A percentile compares a stretch with the other conserved stretches of the same genome.
phyloP scores from a whole-genome alignment of 441 rosid species.

The Aquilaria agallochum region DNA sequence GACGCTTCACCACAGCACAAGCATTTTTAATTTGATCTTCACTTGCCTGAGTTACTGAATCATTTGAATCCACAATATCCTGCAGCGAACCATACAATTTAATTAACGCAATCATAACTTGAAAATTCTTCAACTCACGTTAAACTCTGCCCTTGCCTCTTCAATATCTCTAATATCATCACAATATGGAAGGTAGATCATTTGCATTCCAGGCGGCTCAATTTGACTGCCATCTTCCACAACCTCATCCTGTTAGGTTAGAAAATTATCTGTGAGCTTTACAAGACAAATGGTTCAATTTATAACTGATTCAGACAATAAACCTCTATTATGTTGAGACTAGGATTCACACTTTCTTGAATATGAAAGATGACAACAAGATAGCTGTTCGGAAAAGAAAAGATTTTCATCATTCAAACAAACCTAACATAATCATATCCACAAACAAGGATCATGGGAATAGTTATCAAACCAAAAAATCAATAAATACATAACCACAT shows the following conservation, averaged over 20 bases:
- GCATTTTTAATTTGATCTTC: constrained; percentile 78
- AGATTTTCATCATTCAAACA: background rate
- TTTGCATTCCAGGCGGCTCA: constrained; percentile 97
- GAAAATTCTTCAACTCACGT: constrained; percentile 17
- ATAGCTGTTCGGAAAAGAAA: constrained; percentile 9
- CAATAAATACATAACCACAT: background rate
- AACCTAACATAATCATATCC: too few species aligned
- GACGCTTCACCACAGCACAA: constrained; percentile 64
- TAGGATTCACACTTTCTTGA: background rate
- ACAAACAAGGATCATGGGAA: too few species aligned
- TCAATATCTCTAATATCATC: constrained; percentile 82
- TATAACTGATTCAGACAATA: too few species aligned
- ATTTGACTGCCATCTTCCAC: constrained; percentile 66
- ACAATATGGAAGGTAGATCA: constrained; percentile 92
- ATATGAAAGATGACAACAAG: constrained; percentile 8
- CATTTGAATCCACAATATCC: constrained; percentile 42
- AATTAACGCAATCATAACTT: constrained; percentile 16
- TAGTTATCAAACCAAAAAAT: background rate
- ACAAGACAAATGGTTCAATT: background rate
- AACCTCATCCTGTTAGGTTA: constrained; percentile 70
- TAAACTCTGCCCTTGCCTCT: constrained; percentile 53
- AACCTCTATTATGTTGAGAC: too few species aligned
- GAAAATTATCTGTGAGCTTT: constrained; percentile 12
- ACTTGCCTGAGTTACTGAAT: constrained; percentile 52
- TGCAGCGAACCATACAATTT: constrained; percentile 31